Percentiles rank a stretch among this genome's conserved stretches.
Evolutionary conservation across 106 monocot genomes (phyloP).

Genomic region (Dendrobium catenatum): DNA sequence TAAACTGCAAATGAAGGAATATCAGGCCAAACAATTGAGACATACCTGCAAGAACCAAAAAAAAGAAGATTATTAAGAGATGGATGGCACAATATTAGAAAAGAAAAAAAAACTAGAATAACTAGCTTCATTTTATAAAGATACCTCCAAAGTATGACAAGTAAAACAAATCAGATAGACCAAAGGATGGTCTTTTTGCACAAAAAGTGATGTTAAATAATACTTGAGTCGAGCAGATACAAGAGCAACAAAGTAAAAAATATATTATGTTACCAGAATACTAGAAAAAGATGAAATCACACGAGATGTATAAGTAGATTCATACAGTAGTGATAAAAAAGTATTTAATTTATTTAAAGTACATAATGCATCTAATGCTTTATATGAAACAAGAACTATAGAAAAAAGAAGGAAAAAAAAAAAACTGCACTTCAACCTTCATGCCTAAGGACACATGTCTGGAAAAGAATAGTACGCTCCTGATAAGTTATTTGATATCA

Average conservation of each 20-base stretch:
- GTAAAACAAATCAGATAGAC: background rate
- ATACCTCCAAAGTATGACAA: background rate
- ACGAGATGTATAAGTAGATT: background rate
- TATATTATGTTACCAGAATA: background rate
- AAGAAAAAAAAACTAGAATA: background rate
- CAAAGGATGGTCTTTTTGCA: background rate
- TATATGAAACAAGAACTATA: background rate
- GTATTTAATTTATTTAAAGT: background rate
- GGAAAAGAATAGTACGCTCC: too few relatives aligned
- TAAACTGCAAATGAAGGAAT: conserved; percentile 89
- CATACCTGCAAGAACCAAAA: conserved; percentile 56
- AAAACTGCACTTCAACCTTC: background rate
- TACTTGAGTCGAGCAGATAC: background rate
- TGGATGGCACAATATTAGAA: background rate
- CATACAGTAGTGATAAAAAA: background rate
- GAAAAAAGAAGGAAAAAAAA: background rate
- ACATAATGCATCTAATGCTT: background rate
- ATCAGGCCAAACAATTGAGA: conserved; percentile 93
- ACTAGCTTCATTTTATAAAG: background rate
- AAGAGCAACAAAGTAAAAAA: background rate
- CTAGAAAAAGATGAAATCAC: background rate
- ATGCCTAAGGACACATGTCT: background rate
- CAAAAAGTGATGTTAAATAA: background rate
- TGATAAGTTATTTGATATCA: background rate
- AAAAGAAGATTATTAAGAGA: background rate